Evolutionary conservation across 176 grass and related monocot genomes (phyloP).

Genomic region (Thalia dealbata): DNA sequence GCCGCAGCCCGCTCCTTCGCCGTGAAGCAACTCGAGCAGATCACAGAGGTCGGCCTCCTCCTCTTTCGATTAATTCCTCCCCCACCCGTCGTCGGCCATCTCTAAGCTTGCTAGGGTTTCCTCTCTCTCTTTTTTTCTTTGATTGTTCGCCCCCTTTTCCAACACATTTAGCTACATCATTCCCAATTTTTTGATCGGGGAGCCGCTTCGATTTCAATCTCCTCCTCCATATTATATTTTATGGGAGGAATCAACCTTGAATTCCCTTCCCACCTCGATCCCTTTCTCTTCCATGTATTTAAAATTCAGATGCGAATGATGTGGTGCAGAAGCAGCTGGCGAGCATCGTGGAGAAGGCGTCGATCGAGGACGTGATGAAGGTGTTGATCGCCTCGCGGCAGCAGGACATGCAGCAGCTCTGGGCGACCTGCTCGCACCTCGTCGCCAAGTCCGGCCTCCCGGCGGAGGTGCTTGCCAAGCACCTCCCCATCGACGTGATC

Average conservation of each 20-base stretch:
- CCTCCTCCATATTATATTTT: constrained; percentile 28
- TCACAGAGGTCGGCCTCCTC: constrained; percentile 54
- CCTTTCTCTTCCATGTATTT: too few relatives aligned
- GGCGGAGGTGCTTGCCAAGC: constrained; percentile 86
- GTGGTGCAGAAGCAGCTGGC: constrained; percentile 79
- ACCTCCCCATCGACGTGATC: constrained; percentile 79
- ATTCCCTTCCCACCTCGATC: constrained; percentile 12
- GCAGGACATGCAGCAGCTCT: constrained; percentile 93
- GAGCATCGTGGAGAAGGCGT: constrained; percentile 93
- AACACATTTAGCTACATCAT: constrained; percentile 28
- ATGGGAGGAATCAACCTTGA: constrained; percentile 26
- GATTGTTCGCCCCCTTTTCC: constrained; percentile 2
- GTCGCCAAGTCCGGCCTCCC: constrained; percentile 92
- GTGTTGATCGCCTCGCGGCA: constrained; percentile 83
- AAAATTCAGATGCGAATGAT: not conserved
- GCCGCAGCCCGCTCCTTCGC: constrained; percentile 78
- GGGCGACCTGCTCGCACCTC: constrained; percentile 88
- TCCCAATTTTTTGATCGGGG: constrained; percentile 39
- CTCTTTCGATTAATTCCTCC: constrained; percentile 2
- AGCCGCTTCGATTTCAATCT: not conserved
- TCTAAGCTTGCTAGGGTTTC: not conserved
- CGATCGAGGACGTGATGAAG: constrained; percentile 99
- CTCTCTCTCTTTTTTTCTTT: too few relatives aligned
- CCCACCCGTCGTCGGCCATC: constrained; percentile 2
- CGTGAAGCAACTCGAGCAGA: constrained; percentile 81